Base-by-base conservation (phyloP, 202 grass and related monocot genomes). In the Cymbopogon flexuosus region DNA sequence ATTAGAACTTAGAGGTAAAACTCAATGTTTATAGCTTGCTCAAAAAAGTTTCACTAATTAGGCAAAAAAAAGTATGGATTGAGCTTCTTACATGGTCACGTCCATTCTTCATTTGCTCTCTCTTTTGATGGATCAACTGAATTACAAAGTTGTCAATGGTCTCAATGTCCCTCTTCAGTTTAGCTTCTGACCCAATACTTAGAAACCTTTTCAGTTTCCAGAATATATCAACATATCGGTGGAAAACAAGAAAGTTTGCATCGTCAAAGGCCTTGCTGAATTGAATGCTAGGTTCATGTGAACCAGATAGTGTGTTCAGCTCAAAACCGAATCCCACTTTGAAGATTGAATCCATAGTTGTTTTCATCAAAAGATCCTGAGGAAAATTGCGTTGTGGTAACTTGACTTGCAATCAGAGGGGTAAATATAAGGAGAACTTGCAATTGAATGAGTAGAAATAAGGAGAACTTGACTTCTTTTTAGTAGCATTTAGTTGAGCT, bases 61-160 rank as follows among this genome's bases (percentile, higher is more conserved):
- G 12, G 23, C 41, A 2, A 46, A 18, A 39, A 40, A 75, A 33
- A 37, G 2, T 15, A 4, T 22, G 65, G 3, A 40, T 22, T 70
- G 61, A 68, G 2, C 10, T 68, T 65, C 18, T 40, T 92, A 88
- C 89, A 45, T 35, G 4, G 15, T 83, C 66, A 68, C 24, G 51
- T n/a, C 18, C 56, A 61, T 78, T 60, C 36, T 68, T 68, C 79
- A 89, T 66, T 69, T 89, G 76, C 16, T 75, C 82, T 47, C 61
- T 87, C 81, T 93, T 97, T 84, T 61, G 70, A 5, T 76, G 69
- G 42, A 97, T 93, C 57, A 97, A 22, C 11, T 77, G 35, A 68
- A 89, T 85, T 65, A 97, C 87, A 43, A 93, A 97, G 31, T 90
- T 41, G 12, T 97, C 83, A 0, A 93, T 88, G 62, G 88, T 78